Evolutionary conservation across 2,329 filamentous ascomycete genomes (phyloP).

Genomic region (Clonostachys rosea): DNA sequence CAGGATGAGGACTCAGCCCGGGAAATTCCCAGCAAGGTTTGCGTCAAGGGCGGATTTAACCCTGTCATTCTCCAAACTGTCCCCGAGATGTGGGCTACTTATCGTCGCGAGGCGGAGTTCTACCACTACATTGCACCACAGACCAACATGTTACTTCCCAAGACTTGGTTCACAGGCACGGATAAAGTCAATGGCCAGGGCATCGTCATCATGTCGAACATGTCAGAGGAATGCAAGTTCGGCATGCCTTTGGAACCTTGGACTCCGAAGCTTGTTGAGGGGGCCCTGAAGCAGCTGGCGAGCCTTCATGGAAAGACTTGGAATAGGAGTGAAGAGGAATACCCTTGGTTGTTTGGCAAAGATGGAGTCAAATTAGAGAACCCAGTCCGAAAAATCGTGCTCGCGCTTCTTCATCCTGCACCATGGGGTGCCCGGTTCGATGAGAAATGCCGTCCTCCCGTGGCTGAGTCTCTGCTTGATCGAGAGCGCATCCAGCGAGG

Average conservation of each 20-base stretch:
- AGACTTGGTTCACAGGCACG: conserved; percentile 25
- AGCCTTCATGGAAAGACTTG: conserved; percentile 31
- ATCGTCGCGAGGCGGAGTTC: conserved; percentile 28
- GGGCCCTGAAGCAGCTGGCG: conserved; percentile 30
- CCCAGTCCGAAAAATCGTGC: conserved; percentile 12
- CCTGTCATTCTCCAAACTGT: conserved; percentile 21
- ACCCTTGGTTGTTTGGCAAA: conserved; percentile 18
- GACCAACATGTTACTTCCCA: conserved; percentile 23
- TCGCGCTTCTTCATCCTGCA: conserved; percentile 22
- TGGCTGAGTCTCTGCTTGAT: conserved; percentile 30
- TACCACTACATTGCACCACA: conserved; percentile 24
- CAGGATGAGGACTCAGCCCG: conserved; percentile 8
- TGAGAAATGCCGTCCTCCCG: conserved; percentile 13
- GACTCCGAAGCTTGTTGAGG: conserved; percentile 20
- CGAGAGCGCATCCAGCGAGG: conserved; percentile 24
- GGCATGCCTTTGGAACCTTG: conserved; percentile 19
- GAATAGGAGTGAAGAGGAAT: conserved; percentile 11
- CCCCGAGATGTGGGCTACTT: conserved; percentile 19
- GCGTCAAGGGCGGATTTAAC: conserved; percentile 31
- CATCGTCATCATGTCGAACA: conserved; percentile 29
- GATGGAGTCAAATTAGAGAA: conserved; percentile 9
- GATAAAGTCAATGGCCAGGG: conserved; percentile 28
- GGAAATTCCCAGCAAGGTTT: conserved; percentile 11
- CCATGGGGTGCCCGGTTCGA: conserved; percentile 21
- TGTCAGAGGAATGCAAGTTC: conserved; percentile 23